phyloP scores from a whole-genome alignment of 305 asterid species.

The Petunia hybrid region DNA sequence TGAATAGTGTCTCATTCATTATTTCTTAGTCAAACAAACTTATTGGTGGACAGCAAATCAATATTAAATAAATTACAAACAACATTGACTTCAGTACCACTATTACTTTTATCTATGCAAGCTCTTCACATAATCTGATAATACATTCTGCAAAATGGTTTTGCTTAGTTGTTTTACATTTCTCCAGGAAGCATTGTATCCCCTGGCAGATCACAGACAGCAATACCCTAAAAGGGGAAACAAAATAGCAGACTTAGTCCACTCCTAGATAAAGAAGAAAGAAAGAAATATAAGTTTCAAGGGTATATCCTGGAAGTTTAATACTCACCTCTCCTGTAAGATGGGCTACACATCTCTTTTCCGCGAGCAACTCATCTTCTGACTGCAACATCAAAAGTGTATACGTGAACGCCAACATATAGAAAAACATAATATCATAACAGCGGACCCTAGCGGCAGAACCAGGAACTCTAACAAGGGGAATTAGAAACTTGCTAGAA shows the following conservation, averaged over 20 bases:
- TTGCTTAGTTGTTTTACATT: conserved; percentile 49
- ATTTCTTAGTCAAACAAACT: neutral
- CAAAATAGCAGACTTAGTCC: too few species aligned
- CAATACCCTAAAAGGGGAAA: conserved; percentile 65
- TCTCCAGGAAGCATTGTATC: conserved; percentile 99
- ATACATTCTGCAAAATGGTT: conserved; percentile 27
- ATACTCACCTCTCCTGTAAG: conserved; percentile 89
- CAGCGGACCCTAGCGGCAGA: too few species aligned
- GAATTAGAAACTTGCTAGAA: too few species aligned
- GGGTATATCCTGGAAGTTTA: neutral
- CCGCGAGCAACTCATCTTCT: conserved; percentile 95
- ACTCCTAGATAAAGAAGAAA: neutral
- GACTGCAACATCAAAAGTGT: conserved; percentile 56
- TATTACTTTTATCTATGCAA: conserved; percentile 5
- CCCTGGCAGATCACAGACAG: conserved; percentile 96
- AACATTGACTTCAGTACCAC: neutral
- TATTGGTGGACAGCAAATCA: neutral
- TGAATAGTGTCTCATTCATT: neutral
- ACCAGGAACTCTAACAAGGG: too few species aligned
- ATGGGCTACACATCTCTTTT: conserved; percentile 96
- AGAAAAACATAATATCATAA: too few species aligned
- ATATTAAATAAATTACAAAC: conserved; percentile 17
- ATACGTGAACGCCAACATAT: too few species aligned
- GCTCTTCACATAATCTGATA: neutral
- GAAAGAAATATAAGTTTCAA: neutral